Conservation (phyloP, 176 grass and related monocot genomes). For the Stipa capillata region DNA sequence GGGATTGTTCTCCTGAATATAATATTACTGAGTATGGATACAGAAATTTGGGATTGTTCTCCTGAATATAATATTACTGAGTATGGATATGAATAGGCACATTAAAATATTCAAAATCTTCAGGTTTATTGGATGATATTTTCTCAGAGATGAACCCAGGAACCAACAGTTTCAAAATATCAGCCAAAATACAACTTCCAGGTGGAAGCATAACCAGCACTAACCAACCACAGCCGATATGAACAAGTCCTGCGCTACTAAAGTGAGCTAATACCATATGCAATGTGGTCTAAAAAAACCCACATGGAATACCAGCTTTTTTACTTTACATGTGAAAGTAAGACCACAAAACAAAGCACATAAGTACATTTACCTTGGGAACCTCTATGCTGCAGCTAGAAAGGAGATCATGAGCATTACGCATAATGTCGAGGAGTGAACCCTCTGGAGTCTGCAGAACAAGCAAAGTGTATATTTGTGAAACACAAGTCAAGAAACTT, state of each 20-base stretch:
- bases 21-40: not conserved
- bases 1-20: not conserved
- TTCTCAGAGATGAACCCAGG: not conserved
- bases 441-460: slow-evolving; percentile 81
- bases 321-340: slow-evolving; percentile 15
- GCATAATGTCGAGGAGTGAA: slow-evolving; percentile 92
- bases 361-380: slow-evolving; percentile 55
- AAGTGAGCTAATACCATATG: not conserved
- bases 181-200: not conserved
- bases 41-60: not conserved
- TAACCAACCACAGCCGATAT: not conserved
- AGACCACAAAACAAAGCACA: not conserved
- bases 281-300: too few species aligned
- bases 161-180: not conserved
- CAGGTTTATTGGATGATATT: not conserved
- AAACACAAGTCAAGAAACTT: slow-evolving; percentile 5
- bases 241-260: not conserved
- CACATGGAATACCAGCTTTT: not conserved
- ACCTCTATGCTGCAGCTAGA: slow-evolving; percentile 58
- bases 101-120: not conserved
- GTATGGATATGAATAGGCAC: not conserved
- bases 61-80: not conserved
- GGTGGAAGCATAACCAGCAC: not conserved
- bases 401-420: slow-evolving; percentile 89
- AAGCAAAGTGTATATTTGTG: slow-evolving; percentile 25